phyloP scores from a whole-genome alignment of 805 yeast genomes.

The Grigorovia transvaalensis region DNA sequence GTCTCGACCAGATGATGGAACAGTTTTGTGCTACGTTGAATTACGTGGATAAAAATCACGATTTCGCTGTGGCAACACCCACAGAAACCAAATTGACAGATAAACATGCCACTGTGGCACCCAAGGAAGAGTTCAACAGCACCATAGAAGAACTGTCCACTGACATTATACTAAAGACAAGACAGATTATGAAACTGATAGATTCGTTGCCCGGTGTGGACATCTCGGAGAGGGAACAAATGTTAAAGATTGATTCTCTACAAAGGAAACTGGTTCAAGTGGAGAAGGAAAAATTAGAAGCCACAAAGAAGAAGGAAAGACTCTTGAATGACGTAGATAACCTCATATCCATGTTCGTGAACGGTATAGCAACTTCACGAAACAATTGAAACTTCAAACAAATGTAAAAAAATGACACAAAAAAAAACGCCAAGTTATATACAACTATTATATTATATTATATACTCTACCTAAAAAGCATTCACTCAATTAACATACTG shows the following conservation, averaged over 20 bases:
- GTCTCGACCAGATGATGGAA: slow-evolving; percentile 70
- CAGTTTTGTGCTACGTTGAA: slow-evolving; percentile 71
- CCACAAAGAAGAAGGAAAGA: slow-evolving; percentile 53
- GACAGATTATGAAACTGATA: slow-evolving; percentile 77
- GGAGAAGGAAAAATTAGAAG: slow-evolving; percentile 47
- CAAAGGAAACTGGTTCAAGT: slow-evolving; percentile 51
- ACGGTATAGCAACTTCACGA: slow-evolving; percentile 30
- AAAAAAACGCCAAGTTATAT: too few relatives aligned
- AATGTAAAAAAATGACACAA: too few relatives aligned
- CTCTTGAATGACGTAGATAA: slow-evolving; percentile 53
- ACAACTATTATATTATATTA: background rate
- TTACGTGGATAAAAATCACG: slow-evolving; percentile 70
- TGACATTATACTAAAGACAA: slow-evolving; percentile 73
- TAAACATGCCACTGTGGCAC: slow-evolving; percentile 45
- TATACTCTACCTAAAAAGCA: background rate
- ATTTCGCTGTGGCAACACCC: slow-evolving; percentile 37
- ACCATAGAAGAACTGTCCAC: slow-evolving; percentile 69
- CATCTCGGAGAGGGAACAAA: slow-evolving; percentile 64
- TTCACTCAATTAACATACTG: background rate
- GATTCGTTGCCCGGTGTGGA: slow-evolving; percentile 91
- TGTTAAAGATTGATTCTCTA: slow-evolving; percentile 49
- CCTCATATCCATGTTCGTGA: slow-evolving; percentile 43
- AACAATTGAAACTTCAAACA: background rate
- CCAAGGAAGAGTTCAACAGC: slow-evolving; percentile 34
- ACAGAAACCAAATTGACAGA: slow-evolving; percentile 52